Base-by-base conservation (phyloP, 2,329 filamentous ascomycete species). In the Trichoderma simmonsii region DNA sequence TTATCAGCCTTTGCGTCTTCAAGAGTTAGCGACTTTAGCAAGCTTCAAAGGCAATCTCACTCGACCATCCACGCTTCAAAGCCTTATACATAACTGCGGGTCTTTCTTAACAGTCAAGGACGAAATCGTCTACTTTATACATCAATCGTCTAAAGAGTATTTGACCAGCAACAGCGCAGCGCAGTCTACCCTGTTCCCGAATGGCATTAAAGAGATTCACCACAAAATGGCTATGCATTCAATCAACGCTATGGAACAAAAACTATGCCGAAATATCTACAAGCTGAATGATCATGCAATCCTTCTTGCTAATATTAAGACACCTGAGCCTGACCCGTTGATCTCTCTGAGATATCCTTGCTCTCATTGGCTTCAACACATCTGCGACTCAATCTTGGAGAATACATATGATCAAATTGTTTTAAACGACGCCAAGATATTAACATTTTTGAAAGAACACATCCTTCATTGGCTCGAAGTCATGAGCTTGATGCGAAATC, bases 121-220 rank as follows among this genome's bases (percentile, higher is more conserved):
- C 2, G 66, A 65, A 4, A 75, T 28, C 0, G 68, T 85, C 7
- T 82, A 76, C 69, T 80, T 84, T 71, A 77, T 85, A 1, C 82
- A 86, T 73, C 78, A 84, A 69, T 85, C 82, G 2, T 83, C 82
- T 0, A 83, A 84, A 72, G 83, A 85, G 2, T 85, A 85, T 70
- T 72, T 85, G 6, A 75, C n/a, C 77, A 80, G 69, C 75, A n/a
- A 78, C 15, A 12, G 7, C 30, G 28, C 34, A 18, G 15, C 60
- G 3, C 34, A 81, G 7, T 74, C 74, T 63, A 69, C 65, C 73
- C n/a, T 83, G 11, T 81, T 83, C 60, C 78, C 80, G 5, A 63
- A 18, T 32, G 78, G 80, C 1, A 61, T 3, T 36, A 67, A 26
- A 36, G 77, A 15, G 7, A 0, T 79, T 86, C 6, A 63, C 80